Evolutionary conservation across 1,284 basidiomycete genomes (phyloP), one percentile per base, ranked within the genome.

Genomic region (Sporisorium scitamineum): DNA sequence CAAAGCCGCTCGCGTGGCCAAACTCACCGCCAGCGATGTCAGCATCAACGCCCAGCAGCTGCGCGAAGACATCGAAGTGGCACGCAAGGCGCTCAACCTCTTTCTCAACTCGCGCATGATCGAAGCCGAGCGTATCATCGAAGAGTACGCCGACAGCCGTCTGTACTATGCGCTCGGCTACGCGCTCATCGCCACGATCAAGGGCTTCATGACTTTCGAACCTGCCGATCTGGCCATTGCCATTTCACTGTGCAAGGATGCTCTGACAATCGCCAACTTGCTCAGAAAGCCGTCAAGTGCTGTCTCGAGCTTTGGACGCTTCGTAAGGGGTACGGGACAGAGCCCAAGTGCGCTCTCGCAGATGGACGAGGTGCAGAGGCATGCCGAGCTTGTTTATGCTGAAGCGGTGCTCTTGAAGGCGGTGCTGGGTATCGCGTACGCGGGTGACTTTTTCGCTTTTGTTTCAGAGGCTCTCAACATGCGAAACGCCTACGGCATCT

Each of bases 201-300:
- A 85, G 62, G 83, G 78, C n/a, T 80, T 85, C 70, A 85, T 85
- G 84, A 85, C 84, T 1, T 85, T 84, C 53, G 83, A 85, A 56
- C 84, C 81, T 14, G 70, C 75, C 22, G 83, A 85, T 55, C 58
- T 85, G 9, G 82, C 79, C 13, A 77, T 76, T 31, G 84, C 84
- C 47, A 84, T 84, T 27, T 80, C 78, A 32, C 78, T 81, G 58
- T 84, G 83, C 76, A 81, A 82, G 56, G 84, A 85, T 54, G 57
- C 82, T 8, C 57, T 84, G 14, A 67, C 65, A 22, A 81, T 85
- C 24, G 81, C 84, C 10, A 66, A 68, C 26, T 52, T 84, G 47
- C 70, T 84, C 13, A 78, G 83, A 24, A 84, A 84, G 63, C 81
- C 70, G 18, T 41, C 70, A 29, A 79, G 61, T 53, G 67, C 70